Evolutionary conservation across 306 rosid genomes (phyloP), one percentile per base, ranked within the genome.

Genomic region (Prunus kanzakura): DNA sequence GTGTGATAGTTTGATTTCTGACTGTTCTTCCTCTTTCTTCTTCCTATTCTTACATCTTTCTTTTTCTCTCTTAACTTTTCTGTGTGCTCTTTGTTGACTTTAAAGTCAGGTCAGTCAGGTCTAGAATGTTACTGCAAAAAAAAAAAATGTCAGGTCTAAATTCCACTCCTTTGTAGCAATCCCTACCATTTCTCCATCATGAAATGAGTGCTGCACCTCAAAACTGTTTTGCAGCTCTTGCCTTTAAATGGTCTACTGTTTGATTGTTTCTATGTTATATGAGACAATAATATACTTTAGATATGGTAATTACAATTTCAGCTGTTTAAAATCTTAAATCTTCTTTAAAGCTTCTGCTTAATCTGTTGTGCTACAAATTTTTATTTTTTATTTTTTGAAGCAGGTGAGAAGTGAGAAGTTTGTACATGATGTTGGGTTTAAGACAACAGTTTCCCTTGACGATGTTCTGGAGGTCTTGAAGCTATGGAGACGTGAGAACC

Each of bases 331-430:
- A 22, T 22, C 32, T 29, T 15, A 19, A n/a, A 3, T 70, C 4
- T 51, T 6, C 3, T 29, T 19, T 62, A 22, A 19, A 57, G 8
- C n/a, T 78, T 25, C 43, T 61, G 8, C 20, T 18, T 64, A 3
- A 27, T 51, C 20, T 29, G 8, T 35, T 67, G 64, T 73, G 23
- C 23, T 29, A 15, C 43, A 38, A 30, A 46, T 41, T 30, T 76
- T 49, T 79, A 71, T 27, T 27, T 27, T 27, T 27, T 2, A 27
- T 41, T 54, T 58, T 69, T 65, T 73, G 80, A 76, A 79, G 79
- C 89, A 94, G 98, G 97, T 88, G 76, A 85, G 73, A 80, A 89
- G 88, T 81, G 88, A 82, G 78, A 92, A 82, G 79, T 79, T 94
- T 49, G 90, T 80, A 29, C 55, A 72, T 14, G 91, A 87, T 70